Evolutionary conservation across 2,329 filamentous ascomycete species (phyloP).

Genomic region (Ascochyta pisi): DNA sequence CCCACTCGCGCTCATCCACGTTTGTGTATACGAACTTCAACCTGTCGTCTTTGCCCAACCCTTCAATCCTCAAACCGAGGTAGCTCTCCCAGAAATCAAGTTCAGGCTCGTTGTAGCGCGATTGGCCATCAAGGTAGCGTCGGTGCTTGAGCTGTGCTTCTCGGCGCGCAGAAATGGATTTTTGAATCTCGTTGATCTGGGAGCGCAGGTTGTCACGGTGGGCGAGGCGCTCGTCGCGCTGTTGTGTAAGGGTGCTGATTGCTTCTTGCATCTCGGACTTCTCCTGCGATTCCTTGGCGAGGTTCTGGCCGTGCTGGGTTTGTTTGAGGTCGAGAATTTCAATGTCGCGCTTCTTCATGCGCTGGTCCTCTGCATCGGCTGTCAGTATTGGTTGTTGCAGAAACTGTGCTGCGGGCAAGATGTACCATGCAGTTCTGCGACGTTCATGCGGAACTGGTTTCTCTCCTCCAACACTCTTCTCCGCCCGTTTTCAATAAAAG

Average conservation of each 20-base stretch:
- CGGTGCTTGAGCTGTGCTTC: constrained; percentile 77
- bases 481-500: constrained; percentile 89
- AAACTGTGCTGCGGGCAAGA: background rate
- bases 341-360: constrained; percentile 86
- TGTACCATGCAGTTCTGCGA: constrained; percentile 88
- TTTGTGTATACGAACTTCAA: constrained; percentile 91
- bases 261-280: constrained; percentile 68
- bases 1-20: constrained; percentile 85
- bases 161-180: constrained; percentile 71
- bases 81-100: constrained; percentile 96
- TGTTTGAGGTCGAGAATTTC: constrained; percentile 79
- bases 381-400: constrained; percentile 10
- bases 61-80: constrained; percentile 87
- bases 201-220: constrained; percentile 63
- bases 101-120: constrained; percentile 89
- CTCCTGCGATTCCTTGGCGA: constrained; percentile 79
- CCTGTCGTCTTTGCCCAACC: constrained; percentile 80
- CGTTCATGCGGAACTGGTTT: constrained; percentile 89
- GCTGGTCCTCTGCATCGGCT: constrained; percentile 75
- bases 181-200: constrained; percentile 70
- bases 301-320: constrained; percentile 72
- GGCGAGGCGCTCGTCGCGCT: constrained; percentile 62
- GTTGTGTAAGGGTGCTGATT: constrained; percentile 62
- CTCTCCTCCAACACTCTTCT: constrained; percentile 91
- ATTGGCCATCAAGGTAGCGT: constrained; percentile 79